phyloP scores from a whole-genome alignment of 805 yeast genomes.

The Jamesozyma hellenica region DNA sequence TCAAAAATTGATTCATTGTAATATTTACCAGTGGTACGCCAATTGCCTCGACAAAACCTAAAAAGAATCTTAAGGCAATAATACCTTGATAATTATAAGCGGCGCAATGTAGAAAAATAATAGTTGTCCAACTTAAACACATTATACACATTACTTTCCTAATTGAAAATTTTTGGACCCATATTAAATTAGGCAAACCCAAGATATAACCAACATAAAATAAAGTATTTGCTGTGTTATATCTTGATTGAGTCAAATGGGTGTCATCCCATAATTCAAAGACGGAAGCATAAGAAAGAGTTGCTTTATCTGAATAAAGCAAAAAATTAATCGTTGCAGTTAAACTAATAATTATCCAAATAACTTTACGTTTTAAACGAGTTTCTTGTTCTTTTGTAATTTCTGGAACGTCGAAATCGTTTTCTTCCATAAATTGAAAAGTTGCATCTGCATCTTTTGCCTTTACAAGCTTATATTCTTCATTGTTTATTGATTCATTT shows the following conservation, averaged over 20 bases:
- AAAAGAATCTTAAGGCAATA: constrained; percentile 37
- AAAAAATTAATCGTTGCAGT: constrained; percentile 33
- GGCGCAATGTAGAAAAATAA: constrained; percentile 39
- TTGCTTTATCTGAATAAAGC: constrained; percentile 43
- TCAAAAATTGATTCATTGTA: constrained; percentile 43
- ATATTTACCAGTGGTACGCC: constrained; percentile 37
- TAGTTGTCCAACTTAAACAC: constrained; percentile 36
- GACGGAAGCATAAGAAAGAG: constrained; percentile 39
- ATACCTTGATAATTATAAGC: constrained; percentile 39
- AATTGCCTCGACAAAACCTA: constrained; percentile 41
- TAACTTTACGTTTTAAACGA: constrained; percentile 31
- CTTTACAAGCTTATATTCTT: constrained; percentile 19
- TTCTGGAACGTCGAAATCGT: constrained; percentile 29
- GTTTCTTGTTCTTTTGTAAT: constrained; percentile 36
- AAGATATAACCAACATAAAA: constrained; percentile 43
- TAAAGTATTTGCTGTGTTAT: constrained; percentile 41
- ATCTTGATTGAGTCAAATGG: constrained; percentile 34
- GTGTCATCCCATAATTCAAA: constrained; percentile 41
- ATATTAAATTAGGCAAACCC: constrained; percentile 35
- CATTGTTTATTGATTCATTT: too few species aligned
- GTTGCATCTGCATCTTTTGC: constrained; percentile 35
- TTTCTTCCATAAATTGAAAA: constrained; percentile 30
- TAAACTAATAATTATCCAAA: constrained; percentile 30
- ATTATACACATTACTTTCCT: constrained; percentile 32
- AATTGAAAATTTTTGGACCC: constrained; percentile 37